phyloP scores from a whole-genome alignment of 2,329 filamentous ascomycete species.

The Nemania sp. region DNA sequence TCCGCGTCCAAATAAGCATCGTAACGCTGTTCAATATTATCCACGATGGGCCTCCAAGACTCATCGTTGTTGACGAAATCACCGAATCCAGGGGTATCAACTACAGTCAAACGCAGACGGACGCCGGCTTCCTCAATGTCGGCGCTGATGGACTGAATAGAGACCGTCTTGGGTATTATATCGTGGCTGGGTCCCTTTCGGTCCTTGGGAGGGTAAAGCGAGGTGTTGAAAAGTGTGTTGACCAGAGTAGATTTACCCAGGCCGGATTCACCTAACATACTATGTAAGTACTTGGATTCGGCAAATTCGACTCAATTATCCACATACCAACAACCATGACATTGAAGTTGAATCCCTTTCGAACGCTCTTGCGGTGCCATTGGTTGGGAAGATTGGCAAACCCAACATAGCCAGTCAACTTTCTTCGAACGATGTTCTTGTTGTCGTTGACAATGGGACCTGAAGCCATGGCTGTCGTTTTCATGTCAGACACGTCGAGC shows the following conservation, averaged over 20 bases:
- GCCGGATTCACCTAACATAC: constrained; percentile 84
- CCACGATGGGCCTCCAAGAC: constrained; percentile 97
- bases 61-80: constrained; percentile 99
- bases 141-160: constrained; percentile 91
- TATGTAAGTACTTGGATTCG: not conserved
- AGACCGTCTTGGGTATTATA: constrained; percentile 97
- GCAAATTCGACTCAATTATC: not conserved
- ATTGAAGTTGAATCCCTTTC: constrained; percentile 99
- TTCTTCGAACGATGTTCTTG: constrained; percentile 96
- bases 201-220: constrained; percentile 97
- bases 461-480: constrained; percentile 40
- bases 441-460: constrained; percentile 64
- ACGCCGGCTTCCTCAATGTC: constrained; percentile 99
- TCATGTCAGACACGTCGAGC: constrained; percentile 40
- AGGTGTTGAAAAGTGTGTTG: constrained; percentile 99
- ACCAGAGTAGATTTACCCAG: constrained; percentile 98
- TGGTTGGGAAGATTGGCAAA: constrained; percentile 99
- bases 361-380: constrained; percentile 99
- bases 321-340: constrained; percentile 98
- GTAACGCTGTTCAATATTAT: constrained; percentile 99
- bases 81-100: constrained; percentile 96
- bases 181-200: constrained; percentile 96
- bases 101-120: constrained; percentile 91
- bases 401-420: constrained; percentile 97
- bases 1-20: constrained; percentile 98